Evolutionary conservation across 306 rosid genomes (phyloP).

Genomic region (Macrotyloma uniflorum): DNA sequence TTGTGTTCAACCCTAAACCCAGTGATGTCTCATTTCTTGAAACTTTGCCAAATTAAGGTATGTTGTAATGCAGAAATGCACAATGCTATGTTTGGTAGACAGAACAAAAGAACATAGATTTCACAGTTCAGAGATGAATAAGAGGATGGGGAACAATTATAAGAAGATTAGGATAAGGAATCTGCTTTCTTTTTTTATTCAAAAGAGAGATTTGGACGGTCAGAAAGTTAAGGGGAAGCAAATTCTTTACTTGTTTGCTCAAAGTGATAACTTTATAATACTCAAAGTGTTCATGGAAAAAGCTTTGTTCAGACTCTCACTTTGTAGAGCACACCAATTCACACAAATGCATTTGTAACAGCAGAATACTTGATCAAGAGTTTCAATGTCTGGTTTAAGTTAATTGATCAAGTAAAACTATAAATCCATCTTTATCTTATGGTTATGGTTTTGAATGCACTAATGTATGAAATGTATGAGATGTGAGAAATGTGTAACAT

Average conservation of each 20-base stretch:
- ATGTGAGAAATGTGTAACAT: too few relatives aligned
- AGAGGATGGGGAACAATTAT: neutral
- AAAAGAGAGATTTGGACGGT: slow-evolving; percentile 35
- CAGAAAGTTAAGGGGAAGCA: slow-evolving; percentile 7
- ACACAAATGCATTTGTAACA: too few relatives aligned
- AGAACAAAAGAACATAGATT: neutral
- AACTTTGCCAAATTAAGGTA: too few relatives aligned
- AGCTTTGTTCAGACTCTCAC: neutral
- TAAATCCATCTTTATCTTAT: too few relatives aligned
- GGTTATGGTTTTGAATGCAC: too few relatives aligned
- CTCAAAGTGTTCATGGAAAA: neutral
- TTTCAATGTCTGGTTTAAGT: too few relatives aligned
- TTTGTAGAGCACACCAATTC: too few relatives aligned
- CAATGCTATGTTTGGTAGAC: neutral
- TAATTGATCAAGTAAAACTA: too few relatives aligned
- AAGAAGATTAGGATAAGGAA: slow-evolving; percentile 39
- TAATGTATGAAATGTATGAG: too few relatives aligned
- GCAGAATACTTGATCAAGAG: too few relatives aligned
- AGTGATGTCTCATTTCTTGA: too few relatives aligned
- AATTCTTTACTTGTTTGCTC: neutral
- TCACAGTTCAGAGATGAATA: neutral
- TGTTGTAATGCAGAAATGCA: neutral
- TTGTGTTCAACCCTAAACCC: too few relatives aligned
- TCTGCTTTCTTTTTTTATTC: slow-evolving; percentile 10
- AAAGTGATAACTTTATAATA: slow-evolving; percentile 20